Percentiles rank a stretch among this genome's conserved stretches.
Evolutionary conservation across 495 filamentous ascomycete genomes (phyloP).

Genomic region (Penicillium robsamsonii): DNA sequence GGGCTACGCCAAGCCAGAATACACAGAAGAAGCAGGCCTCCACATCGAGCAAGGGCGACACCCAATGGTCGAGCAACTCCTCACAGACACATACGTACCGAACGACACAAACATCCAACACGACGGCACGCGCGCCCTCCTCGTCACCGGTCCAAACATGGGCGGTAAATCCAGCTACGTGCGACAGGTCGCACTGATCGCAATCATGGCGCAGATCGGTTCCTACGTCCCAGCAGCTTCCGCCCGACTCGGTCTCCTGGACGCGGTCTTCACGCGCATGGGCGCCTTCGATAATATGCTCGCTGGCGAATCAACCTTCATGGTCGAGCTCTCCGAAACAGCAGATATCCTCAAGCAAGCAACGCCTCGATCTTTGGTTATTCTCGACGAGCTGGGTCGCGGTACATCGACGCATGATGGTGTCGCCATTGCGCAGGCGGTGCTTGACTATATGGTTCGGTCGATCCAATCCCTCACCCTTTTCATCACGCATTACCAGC

Average conservation of each 20-base stretch:
- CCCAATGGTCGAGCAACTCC: slow-evolving; percentile 92
- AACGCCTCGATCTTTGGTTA: slow-evolving; percentile 73
- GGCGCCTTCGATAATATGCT: slow-evolving; percentile 96
- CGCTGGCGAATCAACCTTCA: slow-evolving; percentile 92
- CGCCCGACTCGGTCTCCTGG: slow-evolving; percentile 74
- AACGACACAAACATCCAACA: slow-evolving; percentile 74
- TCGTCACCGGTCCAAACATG: slow-evolving; percentile 98
- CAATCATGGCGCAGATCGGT: slow-evolving; percentile 92
- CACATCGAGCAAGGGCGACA: slow-evolving; percentile 76
- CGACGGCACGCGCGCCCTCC: slow-evolving; percentile 66
- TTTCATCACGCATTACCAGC: slow-evolving; percentile 98
- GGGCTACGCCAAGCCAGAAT: slow-evolving; percentile 85
- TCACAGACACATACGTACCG: slow-evolving; percentile 86
- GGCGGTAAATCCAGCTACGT: slow-evolving; percentile 96
- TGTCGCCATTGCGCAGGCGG: slow-evolving; percentile 91
- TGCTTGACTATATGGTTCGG: slow-evolving; percentile 78
- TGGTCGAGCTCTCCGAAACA: slow-evolving; percentile 95
- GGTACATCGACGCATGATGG: slow-evolving; percentile 95
- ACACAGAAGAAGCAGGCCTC: slow-evolving; percentile 67
- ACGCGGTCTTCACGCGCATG: slow-evolving; percentile 95
- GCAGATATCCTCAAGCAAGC: slow-evolving; percentile 86
- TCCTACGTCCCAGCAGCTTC: slow-evolving; percentile 84
- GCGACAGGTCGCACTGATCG: slow-evolving; percentile 83
- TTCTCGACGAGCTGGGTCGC: slow-evolving; percentile 93
- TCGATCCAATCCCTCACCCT: slow-evolving; percentile 73